Evolutionary conservation across 129 eudicot genomes (phyloP), one percentile per base, ranked within the genome.

Genomic region (Gnaphalium uliginosum): DNA sequence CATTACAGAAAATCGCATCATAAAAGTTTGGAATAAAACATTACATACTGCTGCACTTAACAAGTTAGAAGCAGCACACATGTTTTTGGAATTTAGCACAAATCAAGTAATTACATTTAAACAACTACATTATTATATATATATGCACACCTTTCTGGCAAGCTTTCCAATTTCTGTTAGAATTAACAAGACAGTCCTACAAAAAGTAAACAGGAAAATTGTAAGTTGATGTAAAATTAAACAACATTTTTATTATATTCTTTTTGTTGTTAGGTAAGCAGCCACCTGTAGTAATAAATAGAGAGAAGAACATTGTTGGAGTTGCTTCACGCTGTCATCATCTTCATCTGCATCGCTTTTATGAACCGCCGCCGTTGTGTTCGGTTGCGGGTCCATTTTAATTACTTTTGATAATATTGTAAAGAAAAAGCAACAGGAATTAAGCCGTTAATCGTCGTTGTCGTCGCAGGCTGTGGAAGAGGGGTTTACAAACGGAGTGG

Each of bases 111-210:
- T 5, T 32, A 32, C 37, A 32, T 32, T 32, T 8, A 15, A 27
- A 29, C 18, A 30, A 26, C 18, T 56, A 1, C 4, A 53, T 27
- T 14, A 29, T 29, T 56, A 23, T 4, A 8, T 8, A 8, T 11
- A 33, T 7, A 29, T 9, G 41, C 24, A n/a, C 43, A 87, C 96
- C 92, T 78, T 70, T 81, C 80, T 90, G 92, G 80, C 96, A 87
- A 46, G 86, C 78, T 78, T 79, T 90, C 92, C 96, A 90, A 63
- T 83, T 87, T 59, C 92, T 87, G 26, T 87, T 69, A 54, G 87
- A 78, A 19, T 82, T 87, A 4, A 87, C 79, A 32, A 90, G 89
- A 46, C 92, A 90, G 18, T 90, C 96, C 96, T 87, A 90, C 76
- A 82, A 72, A 26, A 2, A 7, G 0, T 35, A 80, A 11, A 11